A percentile compares a stretch with the other conserved stretches of the same genome.
phyloP scores from a whole-genome alignment of 1,139 yeast genomes.

The Magnusiomyces suaveolens region DNA sequence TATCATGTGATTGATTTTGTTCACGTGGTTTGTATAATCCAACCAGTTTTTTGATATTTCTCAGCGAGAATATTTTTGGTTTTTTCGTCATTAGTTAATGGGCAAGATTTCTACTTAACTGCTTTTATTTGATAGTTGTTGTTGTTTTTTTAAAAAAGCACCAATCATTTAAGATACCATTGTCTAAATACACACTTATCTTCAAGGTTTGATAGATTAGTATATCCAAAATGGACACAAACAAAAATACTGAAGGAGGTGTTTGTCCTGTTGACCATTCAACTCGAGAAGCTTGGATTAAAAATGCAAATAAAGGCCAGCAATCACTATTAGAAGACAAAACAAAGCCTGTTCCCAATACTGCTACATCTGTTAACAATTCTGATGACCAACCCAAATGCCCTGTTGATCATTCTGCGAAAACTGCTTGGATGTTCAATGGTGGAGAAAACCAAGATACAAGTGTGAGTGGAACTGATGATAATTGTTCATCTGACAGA shows the following conservation, averaged over 20 bases:
- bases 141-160: no score
- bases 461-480: conserved; percentile 1
- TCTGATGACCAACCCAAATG: conserved; percentile 20
- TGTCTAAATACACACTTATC: no score
- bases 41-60: no score
- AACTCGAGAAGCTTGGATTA: conserved; percentile 15
- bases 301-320: neutral
- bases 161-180: no score
- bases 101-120: no score
- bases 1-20: no score
- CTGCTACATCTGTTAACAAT: conserved; percentile 4
- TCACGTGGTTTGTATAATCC: no score
- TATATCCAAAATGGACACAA: neutral
- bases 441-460: conserved; percentile 16
- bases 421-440: conserved; percentile 46
- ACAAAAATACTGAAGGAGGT: conserved; percentile 5
- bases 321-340: neutral
- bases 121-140: no score
- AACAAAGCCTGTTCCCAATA: neutral
- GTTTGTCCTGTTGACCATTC: conserved; percentile 17
- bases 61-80: no score
- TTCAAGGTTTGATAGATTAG: no score
- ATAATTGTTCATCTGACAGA: conserved; percentile 26
- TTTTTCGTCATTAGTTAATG: no score
- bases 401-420: conserved; percentile 32